phyloP scores from a whole-genome alignment of 148 eudicot genomes.

The Oxyria digyna region DNA sequence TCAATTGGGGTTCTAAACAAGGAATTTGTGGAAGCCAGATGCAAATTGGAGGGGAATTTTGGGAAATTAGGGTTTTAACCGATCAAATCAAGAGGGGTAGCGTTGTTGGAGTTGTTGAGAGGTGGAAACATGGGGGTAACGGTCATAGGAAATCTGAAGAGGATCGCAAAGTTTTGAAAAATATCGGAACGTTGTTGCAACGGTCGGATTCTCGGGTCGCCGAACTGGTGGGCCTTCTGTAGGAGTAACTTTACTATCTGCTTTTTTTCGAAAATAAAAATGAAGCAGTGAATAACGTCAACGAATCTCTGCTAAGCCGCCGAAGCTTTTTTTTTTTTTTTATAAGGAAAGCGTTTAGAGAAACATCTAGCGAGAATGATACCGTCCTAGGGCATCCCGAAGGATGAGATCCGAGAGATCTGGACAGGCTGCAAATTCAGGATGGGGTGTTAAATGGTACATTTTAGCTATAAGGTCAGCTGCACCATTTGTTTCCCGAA shows the following conservation, averaged over 20 bases:
- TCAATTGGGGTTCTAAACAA: neutral
- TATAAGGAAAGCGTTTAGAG: too few relatives aligned
- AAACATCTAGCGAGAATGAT: too few relatives aligned
- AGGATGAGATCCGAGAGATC: too few relatives aligned
- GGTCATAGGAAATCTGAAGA: conserved; percentile 15
- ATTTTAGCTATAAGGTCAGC: too few relatives aligned
- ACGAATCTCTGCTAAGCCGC: neutral
- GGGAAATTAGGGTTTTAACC: neutral
- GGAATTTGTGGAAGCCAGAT: neutral
- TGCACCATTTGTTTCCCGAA: too few relatives aligned
- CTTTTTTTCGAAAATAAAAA: neutral
- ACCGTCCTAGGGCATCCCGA: too few relatives aligned
- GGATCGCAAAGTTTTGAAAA: conserved; percentile 15
- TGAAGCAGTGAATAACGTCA: neutral
- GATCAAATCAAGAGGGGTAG: conserved; percentile 10
- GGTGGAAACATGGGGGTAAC: conserved; percentile 13
- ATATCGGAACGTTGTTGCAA: conserved; percentile 47
- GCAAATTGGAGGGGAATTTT: neutral
- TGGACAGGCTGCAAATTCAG: too few relatives aligned
- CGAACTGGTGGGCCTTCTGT: neutral
- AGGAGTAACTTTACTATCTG: neutral
- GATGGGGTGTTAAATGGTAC: too few relatives aligned
- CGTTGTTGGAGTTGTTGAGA: neutral
- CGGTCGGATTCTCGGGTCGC: conserved; percentile 36
- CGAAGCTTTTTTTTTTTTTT: too few relatives aligned